A percentile compares a stretch with the other conserved stretches of the same genome.
Evolutionary conservation across 352 stramenopile genomes (phyloP).

Genomic region (Thalassiosira hispida): DNA sequence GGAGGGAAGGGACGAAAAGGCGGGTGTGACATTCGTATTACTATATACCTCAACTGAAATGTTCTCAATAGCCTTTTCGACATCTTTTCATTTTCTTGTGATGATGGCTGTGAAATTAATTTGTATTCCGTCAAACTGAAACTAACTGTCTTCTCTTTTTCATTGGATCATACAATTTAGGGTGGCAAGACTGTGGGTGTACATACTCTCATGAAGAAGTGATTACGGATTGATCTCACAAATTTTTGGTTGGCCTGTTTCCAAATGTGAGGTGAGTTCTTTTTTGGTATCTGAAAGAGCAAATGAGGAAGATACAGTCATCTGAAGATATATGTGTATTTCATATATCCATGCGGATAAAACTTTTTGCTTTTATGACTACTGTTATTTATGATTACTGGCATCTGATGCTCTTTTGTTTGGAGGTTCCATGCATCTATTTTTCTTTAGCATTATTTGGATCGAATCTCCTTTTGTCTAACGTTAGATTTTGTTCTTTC

Average conservation of each 20-base stretch:
- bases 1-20: constrained; percentile 24
- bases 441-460: too few species aligned
- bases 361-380: constrained; percentile 34
- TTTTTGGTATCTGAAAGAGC: not conserved
- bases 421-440: not conserved
- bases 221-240: not conserved
- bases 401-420: constrained; percentile 33
- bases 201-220: too few species aligned
- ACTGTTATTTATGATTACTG: constrained; percentile 44
- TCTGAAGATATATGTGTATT: constrained; percentile 9
- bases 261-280: not conserved
- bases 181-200: too few species aligned
- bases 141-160: constrained; percentile 4
- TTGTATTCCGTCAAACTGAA: not conserved
- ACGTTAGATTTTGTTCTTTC: not conserved
- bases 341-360: constrained; percentile 22
- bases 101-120: not conserved
- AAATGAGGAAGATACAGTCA: constrained; percentile 26
- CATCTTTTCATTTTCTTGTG: constrained; percentile 11
- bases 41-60: constrained; percentile 35
- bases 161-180: not conserved
- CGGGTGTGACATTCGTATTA: constrained; percentile 51
- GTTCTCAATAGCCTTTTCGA: constrained; percentile 53
- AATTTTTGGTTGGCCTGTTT: too few species aligned
- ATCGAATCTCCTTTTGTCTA: not conserved